Evolutionary conservation across 2,329 filamentous ascomycete genomes (phyloP), one percentile per base, ranked within the genome.

Genomic region (Emergomyces orientalis): DNA sequence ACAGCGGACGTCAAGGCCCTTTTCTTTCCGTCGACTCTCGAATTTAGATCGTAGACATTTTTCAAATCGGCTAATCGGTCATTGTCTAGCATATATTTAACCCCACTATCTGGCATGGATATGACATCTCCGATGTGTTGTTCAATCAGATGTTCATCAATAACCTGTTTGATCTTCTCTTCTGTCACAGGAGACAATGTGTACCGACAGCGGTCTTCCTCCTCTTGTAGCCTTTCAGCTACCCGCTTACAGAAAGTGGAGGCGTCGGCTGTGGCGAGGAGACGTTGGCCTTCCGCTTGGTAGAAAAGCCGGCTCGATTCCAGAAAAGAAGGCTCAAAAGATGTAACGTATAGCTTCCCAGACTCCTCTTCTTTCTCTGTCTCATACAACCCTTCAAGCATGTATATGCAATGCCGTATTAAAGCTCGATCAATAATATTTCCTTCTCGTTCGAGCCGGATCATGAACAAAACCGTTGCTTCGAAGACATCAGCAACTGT

Each of bases 21-120:
- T 72, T 93, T 95, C 63, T 87, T 86, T 0, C 79, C 74, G 69
- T 97, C 91, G 0, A 97, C 88, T 41, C 90, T 83, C 11, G 84
- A 79, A 62, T 96, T 88, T 2, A 97, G 82, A 22, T 86, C 82
- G 74, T 94, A 97, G 3, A 97, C 80, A 59, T 91, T 86, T n/a
- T 82, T 80, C 11, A 99, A 79, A 69, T 96, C 91, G 3, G 88
- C 85, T 41, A 88, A 70, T 66, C 88, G 86, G 74, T 97, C 89
- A 69, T 96, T 92, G 74, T 96, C 90, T 59, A 97, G 86, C 93
- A 99, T 97, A 71, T 86, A 86, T 66, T 84, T 86, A 51, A 97
- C 82, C 0, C 94, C 94, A 65, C 88, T 96, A 6, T 84, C 84
- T 69, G 97, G 91, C 76, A 97, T 86, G 58, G 87, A 85, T 64